Conservation (phyloP, 495 filamentous ascomycete genomes). For the Penicillium antarcticum region DNA sequence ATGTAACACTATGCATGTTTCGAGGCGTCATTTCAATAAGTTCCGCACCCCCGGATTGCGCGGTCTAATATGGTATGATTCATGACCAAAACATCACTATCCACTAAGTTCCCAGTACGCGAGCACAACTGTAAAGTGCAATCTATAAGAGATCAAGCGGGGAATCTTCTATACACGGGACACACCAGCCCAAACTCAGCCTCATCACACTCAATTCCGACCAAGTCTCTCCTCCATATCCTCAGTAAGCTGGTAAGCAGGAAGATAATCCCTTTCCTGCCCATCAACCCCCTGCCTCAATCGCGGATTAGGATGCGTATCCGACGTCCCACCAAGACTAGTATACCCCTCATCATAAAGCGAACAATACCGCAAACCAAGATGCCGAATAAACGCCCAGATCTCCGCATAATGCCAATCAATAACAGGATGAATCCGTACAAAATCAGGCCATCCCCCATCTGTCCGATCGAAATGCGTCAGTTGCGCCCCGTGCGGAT, state of each 20-base stretch:
- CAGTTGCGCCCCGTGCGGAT: constrained; percentile 79
- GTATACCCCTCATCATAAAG: constrained; percentile 88
- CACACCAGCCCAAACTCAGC: constrained; percentile 1
- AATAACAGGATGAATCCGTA: constrained; percentile 91
- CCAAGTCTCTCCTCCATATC: constrained; percentile 86
- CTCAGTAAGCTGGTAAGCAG: constrained; percentile 82
- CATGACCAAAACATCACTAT: neutral
- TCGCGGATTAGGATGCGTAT: constrained; percentile 86
- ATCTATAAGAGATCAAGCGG: constrained; percentile 13
- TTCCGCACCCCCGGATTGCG: neutral
- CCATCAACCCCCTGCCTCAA: constrained; percentile 46
- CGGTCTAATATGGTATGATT: constrained; percentile 14
- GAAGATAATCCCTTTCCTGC: constrained; percentile 53
- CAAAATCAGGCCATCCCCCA: constrained; percentile 85
- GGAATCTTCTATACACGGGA: constrained; percentile 13
- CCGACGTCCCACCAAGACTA: constrained; percentile 79
- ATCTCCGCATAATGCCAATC: constrained; percentile 98
- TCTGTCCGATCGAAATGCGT: constrained; percentile 84
- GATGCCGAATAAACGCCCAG: constrained; percentile 83
- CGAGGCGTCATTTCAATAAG: constrained; percentile 4
- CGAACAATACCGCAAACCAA: constrained; percentile 74
- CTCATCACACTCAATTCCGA: constrained; percentile 50
- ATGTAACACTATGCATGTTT: constrained; percentile 18
- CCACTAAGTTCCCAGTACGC: neutral
- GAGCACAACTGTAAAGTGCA: constrained; percentile 4